Percentiles rank a stretch among this genome's conserved stretches.
phyloP scores from a whole-genome alignment of 805 yeast species.

The Nakazawaea populi region DNA sequence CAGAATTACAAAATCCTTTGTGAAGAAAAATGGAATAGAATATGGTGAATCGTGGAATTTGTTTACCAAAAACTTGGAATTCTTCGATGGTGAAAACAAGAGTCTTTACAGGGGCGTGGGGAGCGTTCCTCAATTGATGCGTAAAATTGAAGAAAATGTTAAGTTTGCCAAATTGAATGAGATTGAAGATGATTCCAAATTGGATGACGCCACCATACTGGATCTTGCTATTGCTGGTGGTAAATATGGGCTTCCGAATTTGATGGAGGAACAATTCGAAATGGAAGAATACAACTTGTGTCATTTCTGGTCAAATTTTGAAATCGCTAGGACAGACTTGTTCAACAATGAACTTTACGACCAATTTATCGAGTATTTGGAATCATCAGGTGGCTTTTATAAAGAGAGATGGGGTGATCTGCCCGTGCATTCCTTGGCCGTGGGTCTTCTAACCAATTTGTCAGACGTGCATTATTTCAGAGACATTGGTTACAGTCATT shows the following conservation, averaged over 20 bases:
- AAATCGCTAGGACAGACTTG: constrained; percentile 77
- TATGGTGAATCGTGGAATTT: constrained; percentile 68
- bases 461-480: constrained; percentile 83
- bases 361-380: constrained; percentile 63
- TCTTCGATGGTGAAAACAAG: constrained; percentile 27
- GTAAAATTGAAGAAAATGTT: constrained; percentile 17
- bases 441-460: constrained; percentile 65
- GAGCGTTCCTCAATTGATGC: constrained; percentile 20
- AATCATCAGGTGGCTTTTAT: constrained; percentile 75
- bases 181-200: constrained; percentile 13
- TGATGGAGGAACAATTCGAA: constrained; percentile 52
- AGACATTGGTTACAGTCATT: constrained; percentile 86
- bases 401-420: constrained; percentile 98
- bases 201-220: constrained; percentile 28
- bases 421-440: constrained; percentile 85
- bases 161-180: constrained; percentile 18
- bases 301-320: constrained; percentile 93
- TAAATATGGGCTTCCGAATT: constrained; percentile 22
- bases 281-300: constrained; percentile 69
- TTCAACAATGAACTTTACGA: constrained; percentile 63
- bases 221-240: constrained; percentile 33
- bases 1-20: constrained; percentile 61
- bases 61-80: constrained; percentile 39
- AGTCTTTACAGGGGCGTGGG: constrained; percentile 21
- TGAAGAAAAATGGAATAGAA: constrained; percentile 38